Evolutionary conservation across 176 grass and related monocot genomes (phyloP).

Genomic region (Chrysopogon serrulatus): DNA sequence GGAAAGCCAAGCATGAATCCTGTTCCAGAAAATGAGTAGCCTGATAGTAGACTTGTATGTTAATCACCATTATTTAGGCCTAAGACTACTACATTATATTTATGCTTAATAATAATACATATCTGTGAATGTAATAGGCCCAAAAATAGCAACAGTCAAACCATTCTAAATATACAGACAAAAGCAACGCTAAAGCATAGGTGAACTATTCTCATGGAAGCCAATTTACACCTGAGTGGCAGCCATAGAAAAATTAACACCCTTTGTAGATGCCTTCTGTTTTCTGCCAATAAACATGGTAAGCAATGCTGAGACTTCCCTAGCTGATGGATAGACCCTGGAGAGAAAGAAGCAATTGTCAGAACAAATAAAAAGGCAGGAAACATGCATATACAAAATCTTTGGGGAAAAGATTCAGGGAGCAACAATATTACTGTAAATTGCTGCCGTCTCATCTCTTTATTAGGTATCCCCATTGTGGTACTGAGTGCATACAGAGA

Average conservation of each 20-base stretch:
- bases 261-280: constrained; percentile 25
- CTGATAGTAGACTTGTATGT: background rate
- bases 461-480: constrained; percentile 65
- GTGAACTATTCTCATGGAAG: constrained; percentile 36
- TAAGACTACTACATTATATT: constrained; percentile 18
- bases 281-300: constrained; percentile 30
- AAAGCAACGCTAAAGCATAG: constrained; percentile 44
- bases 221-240: constrained; percentile 53
- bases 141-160: constrained; percentile 25
- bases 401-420: background rate
- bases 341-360: constrained; percentile 1
- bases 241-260: constrained; percentile 33
- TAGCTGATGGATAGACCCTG: constrained; percentile 36
- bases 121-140: constrained; percentile 32
- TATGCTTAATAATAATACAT: constrained; percentile 35
- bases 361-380: background rate
- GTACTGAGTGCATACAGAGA: constrained; percentile 35
- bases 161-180: constrained; percentile 46
- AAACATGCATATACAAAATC: background rate
- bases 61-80: constrained; percentile 13
- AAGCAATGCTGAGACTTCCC: constrained; percentile 23
- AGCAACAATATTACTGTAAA: constrained; percentile 19
- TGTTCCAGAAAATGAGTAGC: background rate
- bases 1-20: background rate
- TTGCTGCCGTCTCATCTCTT: background rate